Base-by-base conservation (phyloP, 2,329 filamentous ascomycete genomes). In the Aureobasidium sp. region DNA sequence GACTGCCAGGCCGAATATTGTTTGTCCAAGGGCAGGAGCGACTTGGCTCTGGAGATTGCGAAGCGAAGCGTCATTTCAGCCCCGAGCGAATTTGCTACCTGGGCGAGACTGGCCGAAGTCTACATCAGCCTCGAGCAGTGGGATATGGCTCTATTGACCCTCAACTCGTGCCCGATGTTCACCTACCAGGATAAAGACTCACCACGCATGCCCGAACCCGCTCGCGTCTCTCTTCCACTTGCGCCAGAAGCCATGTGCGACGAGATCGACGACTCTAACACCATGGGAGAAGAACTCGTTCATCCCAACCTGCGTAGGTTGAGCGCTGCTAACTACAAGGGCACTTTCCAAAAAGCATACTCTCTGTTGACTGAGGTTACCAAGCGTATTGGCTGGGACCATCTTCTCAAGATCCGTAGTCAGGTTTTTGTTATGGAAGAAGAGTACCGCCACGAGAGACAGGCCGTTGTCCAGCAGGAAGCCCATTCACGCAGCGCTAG, bases 381-480 rank as follows among this genome's bases (percentile, higher is more conserved):
- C 0, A 88, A 91, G 64, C 93, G 94, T 75, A 97, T 99, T 68
- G 94, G 94, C 42, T 99, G 94, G 94, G 94, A 99, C 69, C 91
- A 97, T 71, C 81, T 99, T 27, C 79, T 99, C 57, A 95, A 91
- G 75, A 96, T 95, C 69, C 85, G 94, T 67, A 97, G 93, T 77
- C 92, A 93, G 65, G 94, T 99, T 1, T 99, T 99, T 69, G 94
- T 99, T 53, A 99, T 99, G 94, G 94, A 99, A 73, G 94, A 99
- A 71, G 94, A 99, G 74, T 99, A 99, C 72, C 86, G 94, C 53
- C 89, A 87, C 62, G 94, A 97, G 76, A 90, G 89, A 74, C 70
- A 78, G 53, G 72, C 77, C 16, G 70, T 74, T 49, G 59, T 61
- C 5, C 76, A 75, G 59, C 70, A 77, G 63, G 74, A 75, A 63